Base-by-base conservation (phyloP, 2,329 filamentous ascomycete genomes). In the Botrytis elliptica region DNA sequence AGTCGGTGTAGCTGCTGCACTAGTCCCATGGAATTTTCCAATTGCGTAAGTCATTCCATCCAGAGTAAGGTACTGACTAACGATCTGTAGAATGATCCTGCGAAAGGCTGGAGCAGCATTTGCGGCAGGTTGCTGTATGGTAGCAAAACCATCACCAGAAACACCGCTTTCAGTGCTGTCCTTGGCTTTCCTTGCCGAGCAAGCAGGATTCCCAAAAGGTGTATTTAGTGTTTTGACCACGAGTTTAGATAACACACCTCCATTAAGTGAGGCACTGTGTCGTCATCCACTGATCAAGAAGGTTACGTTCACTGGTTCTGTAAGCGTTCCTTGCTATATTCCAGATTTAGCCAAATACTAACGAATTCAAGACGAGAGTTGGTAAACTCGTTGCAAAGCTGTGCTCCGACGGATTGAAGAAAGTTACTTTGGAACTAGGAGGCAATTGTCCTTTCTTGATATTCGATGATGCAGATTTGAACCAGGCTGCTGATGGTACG, bases 1-100 rank as follows among this genome's bases (percentile, higher is more conserved):
- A 0, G 86, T 93, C 74, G 91, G 91, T 72, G 90, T 92, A 18
- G 86, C 88, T 0, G 91, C 87, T 0, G 91, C 91, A 0, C 83
- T 93, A 25, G 90, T 93, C 2, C 91, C 91, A 7, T 93, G 91
- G 91, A 92, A 93, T 78, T 92, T 92, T 76, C 90, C 90, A 0
- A 85, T 91, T 69, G 90, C 89, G 46, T 85, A 63, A 79, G 82
- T 81, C 5, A 40, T 49, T 10, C 25, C 16, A n/a, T 33, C 12
- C 5, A 5, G 59, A 10, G 1, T 20, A 5, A 7, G 9, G 22
- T 1, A 14, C n/a, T 16, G 0, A 3, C 46, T 72, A 40, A 68
- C 59, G 33, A 42, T 38, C 18, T 38, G 1, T 46, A 78, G 76
- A 14, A 83, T 93, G 88, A 86, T 92, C 10, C 81, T 92, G 70